Base-by-base conservation (phyloP, 352 stramenopile species). In the Peronospora belbahrii region DNA sequence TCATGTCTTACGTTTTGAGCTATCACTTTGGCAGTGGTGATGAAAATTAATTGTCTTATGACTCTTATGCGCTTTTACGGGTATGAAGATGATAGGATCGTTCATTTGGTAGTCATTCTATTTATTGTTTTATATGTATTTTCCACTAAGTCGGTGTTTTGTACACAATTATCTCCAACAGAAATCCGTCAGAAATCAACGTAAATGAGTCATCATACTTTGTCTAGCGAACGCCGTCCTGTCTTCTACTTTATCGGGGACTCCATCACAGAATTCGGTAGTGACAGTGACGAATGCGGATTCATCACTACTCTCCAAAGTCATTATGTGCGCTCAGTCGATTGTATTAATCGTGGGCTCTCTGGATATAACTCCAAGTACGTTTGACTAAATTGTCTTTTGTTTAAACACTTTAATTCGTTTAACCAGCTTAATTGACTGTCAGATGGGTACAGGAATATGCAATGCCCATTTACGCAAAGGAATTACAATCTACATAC, bases 351-450 rank as follows among this genome's bases (percentile, higher is more conserved):
- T 48, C 70, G 76, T 25, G 76, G 76, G 0, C 54, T 74, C 19
- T 61, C 55, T 9, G 76, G 73, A 27, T 85, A 80, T 59, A 85
- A 76, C 42, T 72, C 76, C 25, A 54, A 60, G 67, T 85, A 27
- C 30, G 45, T 25, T 31, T 8, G 6, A 13, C 13, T 31, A 3
- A 31, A 4, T 4, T 32, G 3, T n/a, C n/a, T 14, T 14, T 9
- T 4, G 27, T 32, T 14, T 1, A 5, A n/a, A 32, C 9, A n/a
- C 8, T 32, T 28, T 28, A n/a, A 8, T 28, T 8, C 4, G 7
- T 28, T 28, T 28, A 28, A 28, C 7, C 4, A 28, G 6, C 13
- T 5, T 32, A 28, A 2, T 31, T 1, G 8, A 0, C 14, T 11
- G 13, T 17, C 25, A 76, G 66, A 22, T 74, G 64, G 62, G 62